Evolutionary conservation across 225 moss, liverwort and hornwort genomes (phyloP).

Genomic region (Asterella californica): DNA sequence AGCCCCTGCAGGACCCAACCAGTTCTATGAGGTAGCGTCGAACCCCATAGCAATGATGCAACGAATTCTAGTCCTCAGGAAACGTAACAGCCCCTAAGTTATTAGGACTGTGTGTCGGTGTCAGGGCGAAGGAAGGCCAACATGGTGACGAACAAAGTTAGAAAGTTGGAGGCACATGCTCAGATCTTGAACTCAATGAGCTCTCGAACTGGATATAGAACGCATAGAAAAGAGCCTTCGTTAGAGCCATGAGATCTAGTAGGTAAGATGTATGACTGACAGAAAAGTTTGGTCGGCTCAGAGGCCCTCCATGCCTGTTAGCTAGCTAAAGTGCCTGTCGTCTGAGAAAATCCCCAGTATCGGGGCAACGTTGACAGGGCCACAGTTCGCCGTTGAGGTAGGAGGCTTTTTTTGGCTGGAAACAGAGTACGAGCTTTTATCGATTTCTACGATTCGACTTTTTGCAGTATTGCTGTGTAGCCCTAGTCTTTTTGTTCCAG

Average conservation of each 20-base stretch:
- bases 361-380: not conserved
- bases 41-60: not conserved
- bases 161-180: not conserved
- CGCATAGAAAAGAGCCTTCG: not conserved
- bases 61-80: not conserved
- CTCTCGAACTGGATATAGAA: not conserved
- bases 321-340: not conserved
- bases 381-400: not conserved
- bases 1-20: not conserved
- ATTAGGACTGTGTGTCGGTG: not conserved
- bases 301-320: not conserved
- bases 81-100: not conserved
- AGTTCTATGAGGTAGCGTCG: not conserved
- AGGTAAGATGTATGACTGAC: not conserved
- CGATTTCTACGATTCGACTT: too few species aligned
- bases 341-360: not conserved
- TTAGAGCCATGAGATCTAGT: not conserved
- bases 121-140: not conserved
- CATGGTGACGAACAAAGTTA: not conserved
- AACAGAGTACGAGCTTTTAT: not conserved
- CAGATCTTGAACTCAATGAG: too few species aligned
- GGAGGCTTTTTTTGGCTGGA: not conserved
- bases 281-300: not conserved
- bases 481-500: too few species aligned
- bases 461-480: too few species aligned